Evolutionary conservation across 75 land plant species (phyloP).

Genomic region (Sequoiadendron giganteum): DNA sequence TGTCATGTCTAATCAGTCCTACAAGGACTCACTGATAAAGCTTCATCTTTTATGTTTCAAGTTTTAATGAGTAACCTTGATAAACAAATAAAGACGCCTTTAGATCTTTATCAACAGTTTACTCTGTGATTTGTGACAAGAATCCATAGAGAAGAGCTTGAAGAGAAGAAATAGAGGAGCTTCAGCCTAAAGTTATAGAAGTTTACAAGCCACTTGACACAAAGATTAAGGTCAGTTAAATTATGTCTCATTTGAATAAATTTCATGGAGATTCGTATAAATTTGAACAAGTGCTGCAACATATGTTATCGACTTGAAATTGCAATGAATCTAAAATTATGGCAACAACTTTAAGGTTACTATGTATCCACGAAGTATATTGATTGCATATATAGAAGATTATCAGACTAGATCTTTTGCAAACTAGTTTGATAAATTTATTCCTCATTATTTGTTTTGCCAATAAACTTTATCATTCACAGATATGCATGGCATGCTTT

Average conservation of each 20-base stretch:
- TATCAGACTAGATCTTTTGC: too few relatives aligned
- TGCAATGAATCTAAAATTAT: too few relatives aligned
- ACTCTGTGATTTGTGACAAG: background rate
- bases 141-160: background rate
- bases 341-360: too few relatives aligned
- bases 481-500: too few relatives aligned
- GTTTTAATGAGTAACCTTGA: background rate
- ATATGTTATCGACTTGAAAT: too few relatives aligned
- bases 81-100: background rate
- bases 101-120: background rate
- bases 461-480: too few relatives aligned
- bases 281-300: too few relatives aligned
- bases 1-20: background rate
- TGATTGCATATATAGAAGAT: too few relatives aligned
- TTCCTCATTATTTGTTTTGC: too few relatives aligned
- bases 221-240: background rate
- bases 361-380: too few relatives aligned
- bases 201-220: conserved; percentile 5
- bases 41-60: background rate
- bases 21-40: background rate
- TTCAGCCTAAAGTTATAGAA: conserved; percentile 2
- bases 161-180: conserved; percentile 13
- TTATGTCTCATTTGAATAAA: background rate
- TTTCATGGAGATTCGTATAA: background rate
- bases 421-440: too few relatives aligned